phyloP scores from a whole-genome alignment of 2,329 filamentous ascomycete species.

The Fusarium vanettenii region DNA sequence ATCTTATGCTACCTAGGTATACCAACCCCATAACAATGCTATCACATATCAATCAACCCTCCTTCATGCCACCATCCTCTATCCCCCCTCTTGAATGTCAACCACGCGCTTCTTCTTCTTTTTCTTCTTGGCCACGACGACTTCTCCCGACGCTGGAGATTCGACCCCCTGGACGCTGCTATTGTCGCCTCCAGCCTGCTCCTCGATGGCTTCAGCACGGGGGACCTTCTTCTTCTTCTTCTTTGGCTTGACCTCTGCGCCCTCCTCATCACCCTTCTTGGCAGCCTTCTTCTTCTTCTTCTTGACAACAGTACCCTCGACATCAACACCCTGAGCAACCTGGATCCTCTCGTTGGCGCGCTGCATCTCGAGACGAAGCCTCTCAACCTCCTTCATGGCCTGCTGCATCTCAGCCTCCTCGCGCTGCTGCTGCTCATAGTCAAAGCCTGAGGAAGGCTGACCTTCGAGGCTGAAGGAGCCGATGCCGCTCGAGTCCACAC shows the following conservation, averaged over 20 bases:
- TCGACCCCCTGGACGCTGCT: constrained; percentile 32
- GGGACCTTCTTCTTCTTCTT: constrained; percentile 52
- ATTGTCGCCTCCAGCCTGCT: constrained; percentile 27
- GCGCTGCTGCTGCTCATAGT: constrained; percentile 74
- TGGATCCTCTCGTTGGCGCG: constrained; percentile 80
- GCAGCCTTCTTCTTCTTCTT: constrained; percentile 65
- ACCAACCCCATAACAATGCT: constrained; percentile 13
- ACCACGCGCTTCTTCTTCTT: constrained; percentile 55
- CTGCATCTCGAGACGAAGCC: constrained; percentile 89
- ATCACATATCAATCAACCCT: neutral
- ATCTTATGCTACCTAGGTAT: constrained; percentile 16
- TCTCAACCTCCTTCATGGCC: constrained; percentile 90
- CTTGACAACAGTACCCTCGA: constrained; percentile 75
- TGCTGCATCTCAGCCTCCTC: constrained; percentile 91
- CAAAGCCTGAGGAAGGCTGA: constrained; percentile 54
- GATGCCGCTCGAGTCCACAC: constrained; percentile 89
- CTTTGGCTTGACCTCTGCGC: constrained; percentile 32
- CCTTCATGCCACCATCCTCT: neutral
- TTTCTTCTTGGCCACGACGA: constrained; percentile 59
- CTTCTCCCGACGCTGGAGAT: constrained; percentile 34
- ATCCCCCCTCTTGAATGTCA: constrained; percentile 44
- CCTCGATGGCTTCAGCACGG: constrained; percentile 24
- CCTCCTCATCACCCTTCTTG: constrained; percentile 54
- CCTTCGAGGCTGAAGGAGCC: constrained; percentile 75
- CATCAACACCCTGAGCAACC: constrained; percentile 74